Evolutionary conservation across 768 basidiomycete genomes (phyloP).

Genomic region (Collybia nuda): DNA sequence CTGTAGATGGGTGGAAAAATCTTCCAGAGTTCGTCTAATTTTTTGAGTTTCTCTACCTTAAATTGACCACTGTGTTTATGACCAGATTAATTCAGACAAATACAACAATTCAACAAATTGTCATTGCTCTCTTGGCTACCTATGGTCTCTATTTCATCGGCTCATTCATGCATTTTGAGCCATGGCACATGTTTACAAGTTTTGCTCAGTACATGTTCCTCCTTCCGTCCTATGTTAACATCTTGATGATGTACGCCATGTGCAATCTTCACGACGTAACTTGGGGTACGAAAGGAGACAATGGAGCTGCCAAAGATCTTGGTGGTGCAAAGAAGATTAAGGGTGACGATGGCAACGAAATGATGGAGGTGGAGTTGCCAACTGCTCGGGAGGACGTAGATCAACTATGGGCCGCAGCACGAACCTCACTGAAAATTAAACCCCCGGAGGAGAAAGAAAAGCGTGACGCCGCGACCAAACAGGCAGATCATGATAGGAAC

Average conservation of each 20-base stretch:
- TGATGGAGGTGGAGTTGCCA: conserved; percentile 84
- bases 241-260: conserved; percentile 93
- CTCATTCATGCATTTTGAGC: conserved; percentile 88
- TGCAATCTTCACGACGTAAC: conserved; percentile 90
- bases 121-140: conserved; percentile 74
- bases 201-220: conserved; percentile 93
- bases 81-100: conserved; percentile 61
- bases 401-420: conserved; percentile 79
- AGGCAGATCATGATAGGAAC: conserved; percentile 83
- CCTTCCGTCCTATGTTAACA: conserved; percentile 75
- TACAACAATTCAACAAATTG: conserved; percentile 78
- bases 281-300: conserved; percentile 94
- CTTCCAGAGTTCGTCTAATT: conserved; percentile 56
- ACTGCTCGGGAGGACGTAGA: conserved; percentile 87
- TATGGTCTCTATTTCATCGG: conserved; percentile 85
- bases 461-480: conserved; percentile 85
- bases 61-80: neutral
- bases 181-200: conserved; percentile 96
- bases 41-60: neutral
- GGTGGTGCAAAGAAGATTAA: conserved; percentile 90
- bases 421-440: conserved; percentile 64
- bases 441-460: conserved; percentile 77
- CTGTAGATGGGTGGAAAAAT: conserved; percentile 72
- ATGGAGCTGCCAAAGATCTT: conserved; percentile 83
- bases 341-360: conserved; percentile 79